Percentiles rank a stretch among this genome's conserved stretches.
These are phyloP conservation scores for Durusdinium trenchii DNA, from an alignment of 73 alveolate species.

Conservation along the genomic window DNA sequence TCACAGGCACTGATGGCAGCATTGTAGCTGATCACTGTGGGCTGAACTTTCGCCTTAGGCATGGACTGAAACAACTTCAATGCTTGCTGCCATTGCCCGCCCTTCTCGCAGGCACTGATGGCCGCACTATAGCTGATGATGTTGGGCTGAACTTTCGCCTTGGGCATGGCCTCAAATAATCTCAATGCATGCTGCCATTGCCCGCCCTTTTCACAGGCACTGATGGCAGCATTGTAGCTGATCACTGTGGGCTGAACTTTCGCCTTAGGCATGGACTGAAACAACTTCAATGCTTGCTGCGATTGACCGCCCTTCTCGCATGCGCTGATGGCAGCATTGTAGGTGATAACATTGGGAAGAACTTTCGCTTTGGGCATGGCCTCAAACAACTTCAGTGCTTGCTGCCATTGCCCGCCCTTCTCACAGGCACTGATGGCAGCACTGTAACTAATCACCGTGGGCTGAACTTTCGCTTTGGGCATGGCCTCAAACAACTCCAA, in stretches of 20 bases:
- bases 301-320: conserved; percentile 16
- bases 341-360: conserved; percentile 1
- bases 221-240: conserved; percentile 50
- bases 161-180: conserved; percentile 3
- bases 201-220: conserved; percentile 65
- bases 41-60: neutral
- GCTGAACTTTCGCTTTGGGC: neutral
- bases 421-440: conserved; percentile 33
- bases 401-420: neutral
- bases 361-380: neutral
- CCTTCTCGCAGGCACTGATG: conserved; percentile 44
- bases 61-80: neutral
- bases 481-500: conserved; percentile 17
- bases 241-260: conserved; percentile 6
- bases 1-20: conserved; percentile 51
- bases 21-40: neutral
- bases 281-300: conserved; percentile 19
- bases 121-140: conserved; percentile 41
- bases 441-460: neutral
- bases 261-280: neutral
- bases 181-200: conserved; percentile 49
- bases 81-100: conserved; percentile 41
- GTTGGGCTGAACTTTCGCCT: neutral
- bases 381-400: neutral
- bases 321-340: neutral